Evolutionary conservation across 2,329 filamentous ascomycete species (phyloP), one percentile per base, ranked within the genome.

Genomic region (Botrytis galanthina): DNA sequence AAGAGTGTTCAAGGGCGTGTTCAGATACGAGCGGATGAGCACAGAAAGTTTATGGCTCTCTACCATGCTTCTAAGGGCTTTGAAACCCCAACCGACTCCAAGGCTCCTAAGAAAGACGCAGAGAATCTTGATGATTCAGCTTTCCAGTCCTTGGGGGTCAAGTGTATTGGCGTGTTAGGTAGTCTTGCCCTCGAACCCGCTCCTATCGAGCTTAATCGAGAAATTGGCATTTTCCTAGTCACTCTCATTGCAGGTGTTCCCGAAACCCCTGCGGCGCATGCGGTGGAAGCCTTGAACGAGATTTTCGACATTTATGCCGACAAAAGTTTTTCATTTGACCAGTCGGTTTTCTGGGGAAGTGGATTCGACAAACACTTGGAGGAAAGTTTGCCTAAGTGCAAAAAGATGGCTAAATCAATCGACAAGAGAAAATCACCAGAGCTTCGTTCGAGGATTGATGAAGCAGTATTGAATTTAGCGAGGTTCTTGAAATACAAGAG

Each of bases 281-380:
- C 85, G 8, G 85, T 92, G 46, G 90, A 92, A 82, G 88, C 89
- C 26, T 82, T 92, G 61, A 89, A 92, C 81, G 89, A 91, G 80
- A 75, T 92, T 29, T 91, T 91, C 76, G 90, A 92, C 77, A 85
- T 92, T 12, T 92, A 92, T 81, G 87, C 86, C 39, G 88, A 92
- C 79, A 88, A 90, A 80, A 84, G 84, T 20, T 85, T 83, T 71
- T 82, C 85, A 18, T 90, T 87, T 79, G 90, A 92, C 79, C 84
- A 83, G 73, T 85, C 87, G 39, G 89, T 92, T 3, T 92, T 92
- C 81, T 91, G 90, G 87, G 85, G 85, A 77, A 85, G 89, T 75
- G 84, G 84, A 75, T 89, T 92, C 78, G 80, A 90, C 72, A 84
- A 85, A 76, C 88, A 89, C 75, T 82, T 92, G 2, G 87, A 90